Evolutionary conservation across 148 eudicot species (phyloP), one percentile per base, ranked within the genome.

Genomic region (Oxyria digyna): DNA sequence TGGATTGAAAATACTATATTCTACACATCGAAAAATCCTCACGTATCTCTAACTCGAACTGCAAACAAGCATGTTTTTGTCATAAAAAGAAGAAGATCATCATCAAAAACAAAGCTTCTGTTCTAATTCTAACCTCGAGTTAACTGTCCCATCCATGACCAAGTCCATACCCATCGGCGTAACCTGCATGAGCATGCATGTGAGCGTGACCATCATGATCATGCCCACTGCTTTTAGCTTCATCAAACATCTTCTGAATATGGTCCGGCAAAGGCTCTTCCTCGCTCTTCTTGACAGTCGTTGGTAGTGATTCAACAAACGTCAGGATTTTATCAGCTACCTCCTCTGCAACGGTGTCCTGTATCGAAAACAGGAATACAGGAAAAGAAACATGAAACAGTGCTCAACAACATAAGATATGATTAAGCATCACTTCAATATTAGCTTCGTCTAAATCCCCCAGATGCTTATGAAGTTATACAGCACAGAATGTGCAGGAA

Each of bases 221-320:
- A 43, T 52, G 72, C 15, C 62, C 85, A 27, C 33, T 77, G 65
- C 72, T 54, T 71, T 77, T 42, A 40, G 90, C 83, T 77, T 84
- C 86, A 40, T 84, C 78, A 33, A 82, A 62, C 80, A 55, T 71
- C 75, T 79, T 78, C 72, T 85, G 87, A 35, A 78, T 73, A 62
- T 89, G 87, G 32, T 89, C 86, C 0, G 97, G 96, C 55, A 84
- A 29, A 57, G 88, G 80, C 45, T 89, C 91, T 46, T 85, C 83
- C 63, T 76, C 71, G 1, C 57, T 73, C 75, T 77, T 78, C 74
- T 77, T 83, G 6, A 76, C 66, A 6, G 89, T 65, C 71, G 83
- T 87, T 4, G 98, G 96, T 48, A 89, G 81, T 42, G 87, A 81
- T 64, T 88, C 83, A 14, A 93, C 77, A 71, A 93, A 93, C 74